Evolutionary conservation across 345 rosid genomes (phyloP), one percentile per base, ranked within the genome.

Genomic region (Clarkia xantiana): DNA sequence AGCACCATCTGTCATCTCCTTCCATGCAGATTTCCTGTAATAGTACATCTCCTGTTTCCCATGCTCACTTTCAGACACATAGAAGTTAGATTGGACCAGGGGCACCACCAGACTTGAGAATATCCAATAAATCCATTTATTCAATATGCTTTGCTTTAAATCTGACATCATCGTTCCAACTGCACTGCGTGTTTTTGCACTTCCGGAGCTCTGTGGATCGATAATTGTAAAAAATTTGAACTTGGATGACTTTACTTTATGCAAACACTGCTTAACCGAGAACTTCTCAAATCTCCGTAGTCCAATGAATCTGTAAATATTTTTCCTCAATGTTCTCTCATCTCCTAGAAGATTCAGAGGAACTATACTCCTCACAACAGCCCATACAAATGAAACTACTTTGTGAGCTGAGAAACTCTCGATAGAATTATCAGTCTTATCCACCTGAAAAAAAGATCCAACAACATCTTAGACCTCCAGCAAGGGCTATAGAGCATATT

Each of bases 331-430:
- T 15, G 62, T 54, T 67, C 95, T 80, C 90, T 74, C 66, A 59
- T 78, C 56, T 51, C 97, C 95, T 41, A 89, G 71, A 75, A 89
- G 57, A 50, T 79, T 70, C 44, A 71, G 57, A 59, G 97, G 97
- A 70, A 85, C 58, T 43, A 82, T 64, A 58, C 69, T 69, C 72
- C 79, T 75, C 57, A 79, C 76, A 52, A 65, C 79, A 63, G 87
- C 90, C 95, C 94, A 85, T 66, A 85, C 45, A 63, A 82, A 89
- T 53, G 89, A 79, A 22, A 75, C 76, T 29, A 85, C 86, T 73
- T 80, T 83, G 59, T 63, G 63, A 48, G 69, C 72, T 10, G 69
- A 69, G 77, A 95, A 29, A 29, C 36, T 29, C 36, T 29, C 36
- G 36, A 29, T 29, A 29, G 36, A 29, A 10, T 29, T 1, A 29